Conservation (phyloP, 805 yeast genomes). For the Candida glaebosa region DNA sequence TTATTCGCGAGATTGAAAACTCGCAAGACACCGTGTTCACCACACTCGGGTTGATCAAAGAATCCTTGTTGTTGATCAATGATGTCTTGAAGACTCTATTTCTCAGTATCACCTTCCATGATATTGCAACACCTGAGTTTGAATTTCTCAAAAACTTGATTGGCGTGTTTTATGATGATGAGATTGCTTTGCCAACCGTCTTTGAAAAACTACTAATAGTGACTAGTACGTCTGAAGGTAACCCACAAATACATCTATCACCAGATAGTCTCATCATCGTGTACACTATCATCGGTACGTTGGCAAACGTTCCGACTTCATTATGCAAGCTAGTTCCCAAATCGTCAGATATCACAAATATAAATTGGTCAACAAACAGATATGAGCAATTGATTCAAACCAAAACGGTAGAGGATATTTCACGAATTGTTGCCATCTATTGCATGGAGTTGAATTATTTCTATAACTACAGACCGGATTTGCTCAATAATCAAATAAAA, state of each 20-base stretch:
- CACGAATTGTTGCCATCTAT: conserved; percentile 20
- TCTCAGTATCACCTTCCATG: conserved; percentile 13
- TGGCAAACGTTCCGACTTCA: conserved; percentile 21
- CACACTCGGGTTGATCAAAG: conserved; percentile 20
- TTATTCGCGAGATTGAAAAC: conserved; percentile 13
- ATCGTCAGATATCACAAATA: conserved; percentile 26
- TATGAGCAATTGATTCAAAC: neutral
- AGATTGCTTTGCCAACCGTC: conserved; percentile 18
- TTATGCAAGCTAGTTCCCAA: conserved; percentile 17
- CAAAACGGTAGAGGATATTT: conserved; percentile 8
- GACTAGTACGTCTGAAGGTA: conserved; percentile 9
- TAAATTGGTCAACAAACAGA: conserved; percentile 1
- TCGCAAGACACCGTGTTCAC: conserved; percentile 7
- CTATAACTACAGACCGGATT: conserved; percentile 18
- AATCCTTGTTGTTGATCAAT: conserved; percentile 21
- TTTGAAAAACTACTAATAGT: conserved; percentile 16
- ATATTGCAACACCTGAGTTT: conserved; percentile 13
- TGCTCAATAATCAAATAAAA: conserved; percentile 17
- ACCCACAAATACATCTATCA: conserved; percentile 23
- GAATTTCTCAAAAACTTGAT: conserved; percentile 20
- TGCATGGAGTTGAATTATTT: conserved; percentile 20
- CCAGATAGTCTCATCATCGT: conserved; percentile 24
- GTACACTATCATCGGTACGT: conserved; percentile 20
- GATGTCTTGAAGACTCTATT: conserved; percentile 22
- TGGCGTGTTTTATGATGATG: conserved; percentile 15